Evolutionary conservation across 2,329 filamentous ascomycete genomes (phyloP), one percentile per base, ranked within the genome.

Genomic region (Rutstroemia sp.): DNA sequence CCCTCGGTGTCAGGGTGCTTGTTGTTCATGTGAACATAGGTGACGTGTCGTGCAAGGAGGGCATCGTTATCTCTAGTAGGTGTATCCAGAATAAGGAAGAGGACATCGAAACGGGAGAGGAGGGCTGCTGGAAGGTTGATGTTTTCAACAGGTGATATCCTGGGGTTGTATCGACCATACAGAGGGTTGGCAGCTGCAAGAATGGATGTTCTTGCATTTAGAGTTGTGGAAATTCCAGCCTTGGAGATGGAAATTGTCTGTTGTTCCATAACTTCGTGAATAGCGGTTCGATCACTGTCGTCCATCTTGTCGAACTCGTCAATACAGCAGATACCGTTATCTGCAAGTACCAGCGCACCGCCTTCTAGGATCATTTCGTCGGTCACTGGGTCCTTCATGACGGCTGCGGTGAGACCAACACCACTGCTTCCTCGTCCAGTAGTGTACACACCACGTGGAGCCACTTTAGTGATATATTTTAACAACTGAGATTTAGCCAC

Each of bases 51-150:
- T 60, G 94, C 94, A 21, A 99, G 83, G 73, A 96, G 90, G 69
- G 95, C 91, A 68, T 99, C 94, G 0, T 83, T 81, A 64, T 99
- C 94, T 61, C 91, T 87, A 18, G 85, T 86, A 2, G 94, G 92
- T 39, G 90, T 96, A 75, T 99, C 94, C 58, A 99, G 87, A 66
- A 99, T 92, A 48, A 99, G 79, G 79, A 97, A 99, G 64, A 99
- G 82, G 64, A 99, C 81, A 71, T 99, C 94, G 74, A 99, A 99
- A 82, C 94, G 90, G 58, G 92, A 96, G 54, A 99, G 82, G 19
- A 99, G 83, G 19, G 94, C 94, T 18, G 94, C 94, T n/a, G 94
- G 94, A 42, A 99, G 85, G 73, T 99, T 99, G 75, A 99, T 99
- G 73, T 99, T 99, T 73, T 99, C 94, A 25, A 99, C 92, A 0